Evolutionary conservation across 345 rosid species (phyloP), one percentile per base, ranked within the genome.

Genomic region (Rubroshorea leprosula): DNA sequence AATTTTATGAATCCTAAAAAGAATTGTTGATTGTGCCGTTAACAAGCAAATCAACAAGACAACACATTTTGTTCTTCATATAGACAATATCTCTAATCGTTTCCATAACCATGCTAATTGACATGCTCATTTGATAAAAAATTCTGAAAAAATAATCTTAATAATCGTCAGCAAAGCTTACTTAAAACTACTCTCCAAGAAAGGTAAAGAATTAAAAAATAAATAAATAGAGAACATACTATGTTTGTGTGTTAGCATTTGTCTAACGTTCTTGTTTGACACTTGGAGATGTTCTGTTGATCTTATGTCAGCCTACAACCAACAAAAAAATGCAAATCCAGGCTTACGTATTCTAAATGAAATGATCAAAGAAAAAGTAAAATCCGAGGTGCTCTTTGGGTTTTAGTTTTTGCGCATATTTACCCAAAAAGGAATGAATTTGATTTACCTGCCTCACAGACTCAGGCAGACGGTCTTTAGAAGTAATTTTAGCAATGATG

Each of bases 391-490:
- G 46, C 45, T 48, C 45, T 3, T 29, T 9, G 9, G 4, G 35
- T 3, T 29, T 29, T 9, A 20, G 35, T 60, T 31, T 52, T 26
- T 31, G 35, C 9, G 9, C 9, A 29, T 9, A 29, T 16, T 25
- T 60, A 12, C 4, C 31, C 27, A 9, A 39, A 20, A 7, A 19
- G 20, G 47, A 25, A 22, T 41, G 27, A 17, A 19, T 24, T 59
- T 0, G 54, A 59, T 26, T 26, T 47, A 47, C 95, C 90, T 88
- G 98, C 57, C 96, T 81, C 29, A 83, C 68, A 60, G 98, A 93
- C 78, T 92, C 97, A 3, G 96, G 98, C 49, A 84, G 75, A 60
- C 89, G 93, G 65, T 71, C 78, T 60, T 77, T 86, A 78, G 96
- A 92, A 58, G 83, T 83, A 80, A 77, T 67, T 38, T 76, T 70